Evolutionary conservation across 2,329 filamentous ascomycete genomes (phyloP).

Genomic region (Incumbomyces lentus): DNA sequence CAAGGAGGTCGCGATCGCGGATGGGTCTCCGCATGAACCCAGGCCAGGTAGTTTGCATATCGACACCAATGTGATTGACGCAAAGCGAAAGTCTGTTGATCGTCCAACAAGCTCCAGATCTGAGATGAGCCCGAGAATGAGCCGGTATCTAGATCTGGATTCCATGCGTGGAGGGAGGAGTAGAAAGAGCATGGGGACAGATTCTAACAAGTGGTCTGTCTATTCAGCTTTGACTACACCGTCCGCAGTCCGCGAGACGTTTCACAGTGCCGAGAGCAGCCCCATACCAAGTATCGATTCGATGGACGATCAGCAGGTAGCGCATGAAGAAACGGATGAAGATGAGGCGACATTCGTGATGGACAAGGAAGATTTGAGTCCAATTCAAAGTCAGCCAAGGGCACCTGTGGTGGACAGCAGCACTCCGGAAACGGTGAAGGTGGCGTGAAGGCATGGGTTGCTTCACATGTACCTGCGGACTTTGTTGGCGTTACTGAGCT

Average conservation of each 20-base stretch:
- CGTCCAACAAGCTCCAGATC: neutral
- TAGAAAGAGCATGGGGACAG: neutral
- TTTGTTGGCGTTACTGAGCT: too few species aligned
- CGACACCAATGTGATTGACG: slow-evolving; percentile 4
- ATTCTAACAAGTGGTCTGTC: slow-evolving; percentile 1
- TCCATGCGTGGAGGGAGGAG: neutral
- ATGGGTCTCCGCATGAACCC: neutral
- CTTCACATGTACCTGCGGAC: too few species aligned
- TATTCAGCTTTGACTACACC: slow-evolving; percentile 6
- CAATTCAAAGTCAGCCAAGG: too few species aligned
- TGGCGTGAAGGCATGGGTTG: too few species aligned
- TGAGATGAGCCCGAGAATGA: slow-evolving; percentile 2
- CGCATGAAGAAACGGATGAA: too few species aligned
- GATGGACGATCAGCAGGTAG: neutral
- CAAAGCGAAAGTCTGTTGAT: neutral
- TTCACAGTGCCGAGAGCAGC: slow-evolving; percentile 5
- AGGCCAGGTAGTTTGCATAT: neutral
- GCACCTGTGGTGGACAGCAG: too few species aligned
- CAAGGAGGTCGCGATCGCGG: neutral
- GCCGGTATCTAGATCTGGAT: neutral
- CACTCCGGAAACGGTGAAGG: too few species aligned
- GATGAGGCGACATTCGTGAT: too few species aligned
- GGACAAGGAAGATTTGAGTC: neutral
- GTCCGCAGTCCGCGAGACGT: neutral
- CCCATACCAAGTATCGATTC: neutral